Base-by-base conservation (phyloP, 2,329 filamentous ascomycete genomes). In the Fusarium xylarioides region DNA sequence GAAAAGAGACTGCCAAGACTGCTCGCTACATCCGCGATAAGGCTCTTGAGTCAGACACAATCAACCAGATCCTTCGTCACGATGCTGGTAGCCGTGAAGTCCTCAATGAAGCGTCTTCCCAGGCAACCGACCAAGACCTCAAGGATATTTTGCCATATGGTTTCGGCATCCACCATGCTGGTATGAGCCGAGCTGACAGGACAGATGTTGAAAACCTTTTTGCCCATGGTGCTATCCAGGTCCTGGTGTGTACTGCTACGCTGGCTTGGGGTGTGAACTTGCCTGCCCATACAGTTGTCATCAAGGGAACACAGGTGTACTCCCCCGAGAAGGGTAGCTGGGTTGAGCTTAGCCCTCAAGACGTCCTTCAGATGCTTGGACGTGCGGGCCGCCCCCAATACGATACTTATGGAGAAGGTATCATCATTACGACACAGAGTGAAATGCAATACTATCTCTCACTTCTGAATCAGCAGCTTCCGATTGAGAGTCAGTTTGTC, bases 371-470 rank as follows among this genome's bases (percentile, higher is more conserved):
- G 82, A 99, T 99, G 97, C 91, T 99, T 78, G 96, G 96, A 79
- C 95, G 96, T 87, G 97, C 96, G 60, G 96, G 96, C 80, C 91
- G 96, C 75, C 96, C 96, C 34, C 97, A 99, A 79, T 99, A 94
- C 80, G 96, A 99, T 80, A 98, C 95, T 0, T 99, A 97, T 79
- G 96, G 96, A 80, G 96, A 99, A 82, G 96, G 96, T 81, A 98
- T 99, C 79, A 98, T 99, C 80, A 98, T 99, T 77, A 99, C 96
- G 2, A 96, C 95, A 0, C 95, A 98, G 80, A 89, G 88, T 55
- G 97, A 99, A 83, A 94, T 99, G 79, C 95, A 97, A 77, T 99
- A 99, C 83, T 99, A 99, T 79, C 89, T 99, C 26, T 98, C 95
- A 1, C 87, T 99, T 40, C 89, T 99, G 79, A 99, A 99, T 79